Conservation (phyloP, 2,329 filamentous ascomycete species). For the Alternaria arborescens region DNA sequence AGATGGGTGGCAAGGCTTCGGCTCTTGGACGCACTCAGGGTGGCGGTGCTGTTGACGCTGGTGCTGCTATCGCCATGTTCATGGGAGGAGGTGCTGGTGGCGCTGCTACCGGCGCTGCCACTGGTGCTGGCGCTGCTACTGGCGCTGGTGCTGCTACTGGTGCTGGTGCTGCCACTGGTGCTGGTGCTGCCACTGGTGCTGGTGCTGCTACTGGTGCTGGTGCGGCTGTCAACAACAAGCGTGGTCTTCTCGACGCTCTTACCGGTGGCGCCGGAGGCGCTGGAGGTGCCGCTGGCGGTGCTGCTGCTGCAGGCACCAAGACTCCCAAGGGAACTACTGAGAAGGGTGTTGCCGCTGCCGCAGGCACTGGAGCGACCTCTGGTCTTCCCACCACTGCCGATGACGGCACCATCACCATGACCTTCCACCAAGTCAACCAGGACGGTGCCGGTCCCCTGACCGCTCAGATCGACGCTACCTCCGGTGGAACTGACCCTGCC, state of each 20-base stretch:
- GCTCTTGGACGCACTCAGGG: slow-evolving; percentile 71
- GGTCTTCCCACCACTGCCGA: slow-evolving; percentile 70
- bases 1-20: slow-evolving; percentile 64
- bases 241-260: slow-evolving; percentile 39
- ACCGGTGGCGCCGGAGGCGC: slow-evolving; percentile 23
- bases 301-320: slow-evolving; percentile 55
- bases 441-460: slow-evolving; percentile 72
- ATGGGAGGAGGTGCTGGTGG: slow-evolving; percentile 8
- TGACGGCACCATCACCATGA: slow-evolving; percentile 69
- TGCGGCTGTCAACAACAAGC: slow-evolving; percentile 20
- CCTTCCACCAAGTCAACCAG: slow-evolving; percentile 75
- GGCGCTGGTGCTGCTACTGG: slow-evolving; percentile 58
- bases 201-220: slow-evolving; percentile 54
- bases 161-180: slow-evolving; percentile 56
- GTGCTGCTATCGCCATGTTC: slow-evolving; percentile 15
- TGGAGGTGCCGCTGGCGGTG: slow-evolving; percentile 8
- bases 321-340: slow-evolving; percentile 59
- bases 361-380: slow-evolving; percentile 61
- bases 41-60: slow-evolving; percentile 58
- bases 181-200: too few relatives aligned
- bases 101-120: slow-evolving; percentile 65
- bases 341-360: slow-evolving; percentile 62
- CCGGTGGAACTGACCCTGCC: slow-evolving; percentile 66
- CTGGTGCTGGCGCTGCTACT: slow-evolving; percentile 55
- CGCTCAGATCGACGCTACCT: slow-evolving; percentile 69